phyloP scores from a whole-genome alignment of 805 yeast genomes.

The Saccharomycopsis fibuligera region DNA sequence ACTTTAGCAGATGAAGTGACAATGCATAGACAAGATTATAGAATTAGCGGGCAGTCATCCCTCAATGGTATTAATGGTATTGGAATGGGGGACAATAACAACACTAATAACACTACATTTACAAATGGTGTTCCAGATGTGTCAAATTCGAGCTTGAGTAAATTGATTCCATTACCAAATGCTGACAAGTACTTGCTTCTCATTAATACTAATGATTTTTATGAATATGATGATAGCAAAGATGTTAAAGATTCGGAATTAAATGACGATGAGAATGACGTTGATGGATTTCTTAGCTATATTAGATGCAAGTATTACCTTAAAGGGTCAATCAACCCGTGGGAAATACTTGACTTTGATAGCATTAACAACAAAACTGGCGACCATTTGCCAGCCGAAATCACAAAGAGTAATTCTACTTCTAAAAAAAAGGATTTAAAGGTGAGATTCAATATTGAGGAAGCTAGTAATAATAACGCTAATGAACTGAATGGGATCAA shows the following conservation, averaged over 20 bases:
- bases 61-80: neutral
- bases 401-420: neutral
- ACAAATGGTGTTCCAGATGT: neutral
- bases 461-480: too few species aligned
- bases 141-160: conserved; percentile 16
- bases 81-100: neutral
- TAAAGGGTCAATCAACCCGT: conserved; percentile 19
- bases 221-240: conserved; percentile 20
- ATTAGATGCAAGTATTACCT: conserved; percentile 17
- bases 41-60: neutral
- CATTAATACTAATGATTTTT: conserved; percentile 20
- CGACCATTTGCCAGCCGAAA: neutral
- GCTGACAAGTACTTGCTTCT: conserved; percentile 20
- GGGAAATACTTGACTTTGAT: conserved; percentile 21
- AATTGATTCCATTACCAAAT: conserved; percentile 19
- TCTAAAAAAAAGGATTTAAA: conserved; percentile 15
- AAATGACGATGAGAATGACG: conserved; percentile 22
- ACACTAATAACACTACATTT: too few species aligned
- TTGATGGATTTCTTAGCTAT: conserved; percentile 5
- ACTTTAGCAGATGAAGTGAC: too few species aligned
- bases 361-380: neutral
- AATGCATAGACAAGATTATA: conserved; percentile 9
- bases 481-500: neutral
- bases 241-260: conserved; percentile 21
- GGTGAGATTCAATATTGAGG: conserved; percentile 17